These are phyloP conservation scores for Orbilia javanica DNA, from an alignment of 2,329 filamentous ascomycete genomes.

Conservation along the genomic window DNA sequence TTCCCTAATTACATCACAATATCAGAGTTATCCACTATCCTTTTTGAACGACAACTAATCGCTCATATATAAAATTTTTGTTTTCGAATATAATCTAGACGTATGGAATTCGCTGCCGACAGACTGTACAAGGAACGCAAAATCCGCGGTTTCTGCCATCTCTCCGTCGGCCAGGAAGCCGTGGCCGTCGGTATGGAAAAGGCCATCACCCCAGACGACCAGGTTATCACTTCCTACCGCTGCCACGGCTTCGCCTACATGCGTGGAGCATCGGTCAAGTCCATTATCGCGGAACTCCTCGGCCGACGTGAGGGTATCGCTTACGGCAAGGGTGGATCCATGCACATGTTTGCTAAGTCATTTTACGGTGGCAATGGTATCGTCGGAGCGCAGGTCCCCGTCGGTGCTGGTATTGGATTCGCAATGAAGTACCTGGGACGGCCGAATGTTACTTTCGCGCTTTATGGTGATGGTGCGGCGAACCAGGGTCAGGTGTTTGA, in stretches of 20 bases:
- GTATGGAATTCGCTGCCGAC: constrained; percentile 99
- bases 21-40: background rate
- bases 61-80: background rate
- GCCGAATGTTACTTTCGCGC: constrained; percentile 86
- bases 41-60: background rate
- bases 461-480: constrained; percentile 98
- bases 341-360: constrained; percentile 99
- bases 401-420: constrained; percentile 95
- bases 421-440: constrained; percentile 92
- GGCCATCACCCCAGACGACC: constrained; percentile 89
- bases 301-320: constrained; percentile 96
- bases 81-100: constrained; percentile 70
- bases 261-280: constrained; percentile 89
- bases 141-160: constrained; percentile 99
- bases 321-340: constrained; percentile 98
- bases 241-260: constrained; percentile 99
- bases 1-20: constrained; percentile 2
- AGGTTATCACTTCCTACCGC: constrained; percentile 97
- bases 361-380: constrained; percentile 99
- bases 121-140: constrained; percentile 99
- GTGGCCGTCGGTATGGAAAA: constrained; percentile 97
- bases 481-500: constrained; percentile 99
- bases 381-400: constrained; percentile 96
- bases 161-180: constrained; percentile 97
- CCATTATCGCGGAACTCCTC: constrained; percentile 94